Conservation (phyloP, 2,329 filamentous ascomycete genomes). For the Stachybotrys chartarum region DNA sequence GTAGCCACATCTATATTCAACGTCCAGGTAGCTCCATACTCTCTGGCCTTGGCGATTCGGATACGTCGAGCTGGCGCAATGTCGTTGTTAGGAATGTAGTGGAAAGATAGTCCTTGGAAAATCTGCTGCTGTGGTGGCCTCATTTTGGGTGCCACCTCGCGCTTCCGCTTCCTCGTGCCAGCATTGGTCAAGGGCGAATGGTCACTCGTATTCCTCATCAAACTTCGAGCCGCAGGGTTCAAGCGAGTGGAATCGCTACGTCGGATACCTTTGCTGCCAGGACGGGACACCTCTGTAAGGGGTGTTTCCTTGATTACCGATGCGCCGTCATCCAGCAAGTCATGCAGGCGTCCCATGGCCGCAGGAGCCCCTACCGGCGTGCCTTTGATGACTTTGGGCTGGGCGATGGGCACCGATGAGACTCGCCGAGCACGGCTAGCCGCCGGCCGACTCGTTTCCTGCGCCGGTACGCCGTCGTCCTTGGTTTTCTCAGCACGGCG, state of each 20-base stretch:
- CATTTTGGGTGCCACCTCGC: constrained; percentile 29
- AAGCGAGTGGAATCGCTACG: constrained; percentile 24
- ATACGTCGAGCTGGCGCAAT: constrained; percentile 57
- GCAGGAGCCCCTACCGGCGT: constrained; percentile 17
- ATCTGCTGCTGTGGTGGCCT: constrained; percentile 48
- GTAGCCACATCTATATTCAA: constrained; percentile 54
- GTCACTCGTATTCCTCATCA: constrained; percentile 2
- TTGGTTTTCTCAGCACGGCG: not conserved
- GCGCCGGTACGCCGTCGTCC: not conserved
- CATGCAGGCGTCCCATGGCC: constrained; percentile 11
- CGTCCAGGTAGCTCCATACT: constrained; percentile 70
- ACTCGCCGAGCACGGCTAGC: constrained; percentile 5
- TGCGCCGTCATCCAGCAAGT: constrained; percentile 10
- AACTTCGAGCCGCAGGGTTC: constrained; percentile 10
- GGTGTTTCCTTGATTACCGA: constrained; percentile 17
- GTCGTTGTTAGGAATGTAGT: constrained; percentile 78
- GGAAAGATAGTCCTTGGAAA: constrained; percentile 56
- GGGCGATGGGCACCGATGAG: constrained; percentile 4
- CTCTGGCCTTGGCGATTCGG: constrained; percentile 67
- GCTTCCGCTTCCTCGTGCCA: constrained; percentile 38
- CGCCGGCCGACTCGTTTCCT: not conserved
- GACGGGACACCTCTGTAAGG: constrained; percentile 16
- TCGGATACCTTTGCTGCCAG: constrained; percentile 8
- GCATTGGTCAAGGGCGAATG: constrained; percentile 16
- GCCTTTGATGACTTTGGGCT: constrained; percentile 16